Percentiles rank a stretch among this genome's conserved stretches.
phyloP scores from a whole-genome alignment of 2,329 filamentous ascomycete genomes.

The Blastomyces percursus region DNA sequence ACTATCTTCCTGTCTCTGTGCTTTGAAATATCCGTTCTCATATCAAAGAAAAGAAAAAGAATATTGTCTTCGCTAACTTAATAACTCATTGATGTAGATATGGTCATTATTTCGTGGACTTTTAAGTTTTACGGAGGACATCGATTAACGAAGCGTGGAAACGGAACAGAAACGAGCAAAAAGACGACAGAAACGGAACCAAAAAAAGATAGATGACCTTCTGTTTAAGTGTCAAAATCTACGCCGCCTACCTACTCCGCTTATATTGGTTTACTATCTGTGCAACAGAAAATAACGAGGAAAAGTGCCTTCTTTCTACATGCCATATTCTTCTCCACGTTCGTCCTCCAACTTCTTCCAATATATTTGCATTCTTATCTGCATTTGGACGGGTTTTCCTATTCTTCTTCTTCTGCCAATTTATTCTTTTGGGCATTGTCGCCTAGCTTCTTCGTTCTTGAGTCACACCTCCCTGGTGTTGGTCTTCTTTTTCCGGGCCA shows the following conservation, averaged over 20 bases:
- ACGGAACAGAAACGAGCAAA: background rate
- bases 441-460: background rate
- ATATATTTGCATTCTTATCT: background rate
- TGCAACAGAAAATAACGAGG: background rate
- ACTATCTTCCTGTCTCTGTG: background rate
- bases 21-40: background rate
- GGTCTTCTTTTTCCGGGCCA: too few relatives aligned
- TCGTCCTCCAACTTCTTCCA: background rate
- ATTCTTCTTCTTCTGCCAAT: background rate
- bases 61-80: background rate
- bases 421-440: background rate
- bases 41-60: background rate
- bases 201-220: background rate
- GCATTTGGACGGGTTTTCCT: background rate
- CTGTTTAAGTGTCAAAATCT: background rate
- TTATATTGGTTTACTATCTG: background rate
- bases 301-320: background rate
- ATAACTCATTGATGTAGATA: slow-evolving; percentile 40
- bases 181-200: background rate
- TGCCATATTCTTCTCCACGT: background rate
- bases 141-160: background rate
- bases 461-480: background rate
- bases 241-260: background rate
- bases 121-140: slow-evolving; percentile 37
- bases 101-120: slow-evolving; percentile 65